These are phyloP conservation scores for Phytophthora uliginosa DNA, from an alignment of 352 stramenopile genomes.

Conservation along the genomic window DNA sequence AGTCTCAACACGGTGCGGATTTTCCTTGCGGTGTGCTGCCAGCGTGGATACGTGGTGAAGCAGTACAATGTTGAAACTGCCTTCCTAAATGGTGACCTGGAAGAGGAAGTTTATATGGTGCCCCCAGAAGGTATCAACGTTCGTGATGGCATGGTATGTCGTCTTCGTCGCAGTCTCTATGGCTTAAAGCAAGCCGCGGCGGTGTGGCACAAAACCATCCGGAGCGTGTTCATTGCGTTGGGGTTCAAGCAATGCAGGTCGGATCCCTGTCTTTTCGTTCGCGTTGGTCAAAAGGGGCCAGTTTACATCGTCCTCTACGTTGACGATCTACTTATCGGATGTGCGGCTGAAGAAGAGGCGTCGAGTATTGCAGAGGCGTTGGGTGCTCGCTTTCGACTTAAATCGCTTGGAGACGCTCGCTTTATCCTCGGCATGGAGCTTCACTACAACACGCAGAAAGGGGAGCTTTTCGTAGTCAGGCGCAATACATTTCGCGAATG, in stretches of 20 bases:
- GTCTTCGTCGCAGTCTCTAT: constrained; percentile 39
- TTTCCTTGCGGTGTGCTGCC: neutral
- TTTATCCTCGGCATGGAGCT: constrained; percentile 7
- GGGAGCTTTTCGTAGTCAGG: too few relatives aligned
- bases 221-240: neutral
- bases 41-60: neutral
- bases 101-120: constrained; percentile 37
- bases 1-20: neutral
- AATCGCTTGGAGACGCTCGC: constrained; percentile 9
- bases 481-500: too few relatives aligned
- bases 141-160: constrained; percentile 29
- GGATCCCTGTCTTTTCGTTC: constrained; percentile 11
- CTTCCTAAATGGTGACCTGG: constrained; percentile 37
- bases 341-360: neutral
- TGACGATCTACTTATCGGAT: constrained; percentile 18
- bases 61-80: constrained; percentile 2
- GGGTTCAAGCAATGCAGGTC: constrained; percentile 5
- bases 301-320: constrained; percentile 21
- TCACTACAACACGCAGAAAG: too few relatives aligned
- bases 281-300: neutral
- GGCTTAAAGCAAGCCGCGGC: constrained; percentile 31
- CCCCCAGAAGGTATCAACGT: constrained; percentile 19
- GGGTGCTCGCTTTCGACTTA: constrained; percentile 16
- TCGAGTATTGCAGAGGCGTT: neutral
- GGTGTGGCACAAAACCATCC: constrained; percentile 38